A percentile compares a stretch with the other conserved stretches of the same genome.
Conservation (phyloP, 2,329 filamentous ascomycete genomes). For the Elsinoe perseae region DNA sequence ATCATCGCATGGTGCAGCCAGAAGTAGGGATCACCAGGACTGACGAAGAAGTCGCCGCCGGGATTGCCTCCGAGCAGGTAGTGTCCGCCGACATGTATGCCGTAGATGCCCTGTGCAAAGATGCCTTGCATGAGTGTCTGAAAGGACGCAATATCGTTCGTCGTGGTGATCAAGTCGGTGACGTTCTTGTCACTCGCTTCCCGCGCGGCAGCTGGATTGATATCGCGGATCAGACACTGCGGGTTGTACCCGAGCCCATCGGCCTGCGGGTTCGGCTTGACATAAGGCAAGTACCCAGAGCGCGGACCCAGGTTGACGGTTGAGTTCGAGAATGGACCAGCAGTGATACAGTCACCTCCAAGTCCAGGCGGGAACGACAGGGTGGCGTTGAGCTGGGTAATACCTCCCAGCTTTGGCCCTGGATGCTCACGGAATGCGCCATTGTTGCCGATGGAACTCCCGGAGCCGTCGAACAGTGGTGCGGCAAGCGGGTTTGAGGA, state of each 20-base stretch:
- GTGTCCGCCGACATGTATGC: constrained; percentile 39
- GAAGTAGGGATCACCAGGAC: constrained; percentile 40
- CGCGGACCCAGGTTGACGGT: constrained; percentile 19
- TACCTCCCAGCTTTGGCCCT: constrained; percentile 9
- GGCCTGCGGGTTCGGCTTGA: constrained; percentile 11
- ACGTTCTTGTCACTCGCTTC: constrained; percentile 15
- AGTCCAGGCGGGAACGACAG: constrained; percentile 36
- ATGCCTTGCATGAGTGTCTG: constrained; percentile 19
- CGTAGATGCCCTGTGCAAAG: constrained; percentile 19
- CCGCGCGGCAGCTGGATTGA: constrained; percentile 11
- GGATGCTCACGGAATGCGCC: constrained; percentile 16
- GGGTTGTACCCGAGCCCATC: constrained; percentile 19
- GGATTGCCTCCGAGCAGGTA: constrained; percentile 40
- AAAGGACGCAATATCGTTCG: constrained; percentile 14
- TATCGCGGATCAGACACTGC: constrained; percentile 19
- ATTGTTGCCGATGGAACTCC: constrained; percentile 29
- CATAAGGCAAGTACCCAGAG: constrained; percentile 10
- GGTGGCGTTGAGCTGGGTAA: constrained; percentile 19
- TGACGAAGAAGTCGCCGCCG: constrained; percentile 35
- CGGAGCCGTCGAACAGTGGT: constrained; percentile 47
- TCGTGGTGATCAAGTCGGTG: constrained; percentile 14
- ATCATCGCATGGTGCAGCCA: constrained; percentile 42
- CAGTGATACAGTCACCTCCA: constrained; percentile 46
- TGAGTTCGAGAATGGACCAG: constrained; percentile 37
- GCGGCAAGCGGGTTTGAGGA: constrained; percentile 35